Base-by-base conservation (phyloP, 805 yeast species). In the Jamesozyma piceae region DNA sequence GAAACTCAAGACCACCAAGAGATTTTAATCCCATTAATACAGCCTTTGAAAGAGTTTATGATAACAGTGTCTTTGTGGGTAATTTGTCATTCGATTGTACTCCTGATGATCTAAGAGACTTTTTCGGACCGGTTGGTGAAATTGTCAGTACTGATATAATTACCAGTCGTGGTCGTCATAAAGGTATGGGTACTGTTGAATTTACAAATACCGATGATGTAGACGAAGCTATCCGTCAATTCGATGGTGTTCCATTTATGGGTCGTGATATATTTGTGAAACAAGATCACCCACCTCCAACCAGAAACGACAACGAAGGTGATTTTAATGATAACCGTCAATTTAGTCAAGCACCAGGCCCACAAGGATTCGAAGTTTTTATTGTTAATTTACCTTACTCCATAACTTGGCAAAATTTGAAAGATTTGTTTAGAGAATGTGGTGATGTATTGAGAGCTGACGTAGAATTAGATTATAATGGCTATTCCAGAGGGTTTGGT, bases 141-240 rank as follows among this genome's bases (percentile, higher is more conserved):
- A 81, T 88, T 43, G 70, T 80, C 17, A 73, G 82, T 47, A 94
- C 95, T 2, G 95, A 88, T 60, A 80, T 89, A 41, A 81, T 86
- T 35, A 77, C 80, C 2, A 71, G 74, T 43, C 75, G 80, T 50
- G 92, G 94, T 44, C 81, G 82, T 55, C 80, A 86, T 57, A 72
- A 89, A 64, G 95, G 95, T 51, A 82, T 82, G 90, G 90, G 89
- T 35, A 85, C 95, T 15, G 95, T 88, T 34, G 96, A 88, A 62
- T 89, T 82, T 54, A 67, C 77, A 15, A 67, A 68, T 43, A 70
- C 69, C 45, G 78, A 73, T 15, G 82, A 77, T 42, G 95, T 85
- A 4, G 72, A 70, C 38, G 71, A 66, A 20, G 96, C 96, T 13
- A 84, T 88, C 52, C 63, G 69, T 40, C 70, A 75, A 53, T 80